Conservation (phyloP, 2,329 filamentous ascomycete species). For the Phialemoniopsis sp. region DNA sequence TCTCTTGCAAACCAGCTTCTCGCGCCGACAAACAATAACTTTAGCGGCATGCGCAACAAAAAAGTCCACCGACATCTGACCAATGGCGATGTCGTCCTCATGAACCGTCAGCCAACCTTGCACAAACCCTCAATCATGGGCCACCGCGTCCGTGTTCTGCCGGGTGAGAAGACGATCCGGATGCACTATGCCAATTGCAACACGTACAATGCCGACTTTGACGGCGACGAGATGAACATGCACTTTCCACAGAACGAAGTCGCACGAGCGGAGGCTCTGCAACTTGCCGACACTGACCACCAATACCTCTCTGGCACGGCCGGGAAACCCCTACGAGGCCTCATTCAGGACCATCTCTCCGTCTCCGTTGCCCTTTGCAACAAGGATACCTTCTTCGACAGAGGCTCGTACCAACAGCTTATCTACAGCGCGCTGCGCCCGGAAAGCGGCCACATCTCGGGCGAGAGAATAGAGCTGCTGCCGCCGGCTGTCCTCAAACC, state of each 20-base stretch:
- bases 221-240: conserved; percentile 99
- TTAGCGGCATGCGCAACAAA: conserved; percentile 79
- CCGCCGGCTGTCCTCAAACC: conserved; percentile 81
- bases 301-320: conserved; percentile 94
- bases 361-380: conserved; percentile 89
- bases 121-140: conserved; percentile 99
- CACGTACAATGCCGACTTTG: conserved; percentile 98
- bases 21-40: conserved; percentile 71
- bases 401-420: conserved; percentile 88
- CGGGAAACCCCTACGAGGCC: conserved; percentile 86
- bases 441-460: conserved; percentile 82
- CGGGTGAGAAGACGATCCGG: conserved; percentile 93
- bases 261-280: conserved; percentile 85
- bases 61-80: conserved; percentile 95
- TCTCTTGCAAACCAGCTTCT: conserved; percentile 91
- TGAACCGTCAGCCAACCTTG: conserved; percentile 97
- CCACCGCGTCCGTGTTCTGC: conserved; percentile 85
- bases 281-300: conserved; percentile 93
- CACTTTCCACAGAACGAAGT: conserved; percentile 98
- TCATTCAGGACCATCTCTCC: conserved; percentile 98
- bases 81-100: conserved; percentile 94
- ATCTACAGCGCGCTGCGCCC: conserved; percentile 86
- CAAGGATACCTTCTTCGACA: conserved; percentile 85
- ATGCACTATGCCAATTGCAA: conserved; percentile 99
- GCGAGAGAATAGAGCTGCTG: conserved; percentile 76